Conservation (phyloP, 2,329 filamentous ascomycete genomes). For the Pyrenochaeta sp. region DNA sequence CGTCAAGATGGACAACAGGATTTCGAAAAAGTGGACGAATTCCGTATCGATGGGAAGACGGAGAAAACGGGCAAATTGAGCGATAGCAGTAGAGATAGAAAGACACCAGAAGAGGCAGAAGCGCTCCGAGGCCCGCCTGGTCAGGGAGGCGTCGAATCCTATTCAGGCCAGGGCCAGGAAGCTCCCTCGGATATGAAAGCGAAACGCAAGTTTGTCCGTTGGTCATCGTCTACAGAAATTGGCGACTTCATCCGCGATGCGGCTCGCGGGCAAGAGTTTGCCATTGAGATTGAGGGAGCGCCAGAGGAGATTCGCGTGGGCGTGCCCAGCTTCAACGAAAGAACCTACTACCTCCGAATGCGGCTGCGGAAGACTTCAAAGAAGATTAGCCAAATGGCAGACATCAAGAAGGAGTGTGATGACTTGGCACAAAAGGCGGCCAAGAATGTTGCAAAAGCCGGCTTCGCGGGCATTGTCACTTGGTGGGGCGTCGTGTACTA, state of each 20-base stretch:
- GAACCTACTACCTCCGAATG: slow-evolving; percentile 87
- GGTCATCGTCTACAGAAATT: slow-evolving; percentile 88
- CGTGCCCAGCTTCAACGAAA: slow-evolving; percentile 86
- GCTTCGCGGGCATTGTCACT: slow-evolving; percentile 73
- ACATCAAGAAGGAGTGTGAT: slow-evolving; percentile 84
- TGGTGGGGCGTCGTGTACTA: slow-evolving; percentile 87
- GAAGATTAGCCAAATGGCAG: slow-evolving; percentile 73
- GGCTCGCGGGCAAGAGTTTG: slow-evolving; percentile 82
- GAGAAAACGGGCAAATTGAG: slow-evolving; percentile 56
- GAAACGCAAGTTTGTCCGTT: slow-evolving; percentile 77
- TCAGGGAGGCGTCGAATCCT: slow-evolving; percentile 71
- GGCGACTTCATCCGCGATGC: slow-evolving; percentile 95
- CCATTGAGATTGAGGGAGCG: slow-evolving; percentile 79
- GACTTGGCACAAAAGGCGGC: slow-evolving; percentile 77
- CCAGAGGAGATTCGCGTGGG: slow-evolving; percentile 75
- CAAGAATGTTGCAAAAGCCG: slow-evolving; percentile 79
- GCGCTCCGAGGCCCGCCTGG: slow-evolving; percentile 58
- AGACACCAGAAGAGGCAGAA: slow-evolving; percentile 41
- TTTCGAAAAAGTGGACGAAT: slow-evolving; percentile 59
- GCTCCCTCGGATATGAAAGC: slow-evolving; percentile 51
- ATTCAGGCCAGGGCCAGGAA: slow-evolving; percentile 74
- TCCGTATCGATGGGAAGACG: slow-evolving; percentile 60
- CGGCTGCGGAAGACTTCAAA: slow-evolving; percentile 75
- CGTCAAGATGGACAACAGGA: slow-evolving; percentile 49
- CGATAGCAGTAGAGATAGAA: slow-evolving; percentile 25